Conservation (phyloP, 129 eudicot genomes). For the Calendula officinalis region DNA sequence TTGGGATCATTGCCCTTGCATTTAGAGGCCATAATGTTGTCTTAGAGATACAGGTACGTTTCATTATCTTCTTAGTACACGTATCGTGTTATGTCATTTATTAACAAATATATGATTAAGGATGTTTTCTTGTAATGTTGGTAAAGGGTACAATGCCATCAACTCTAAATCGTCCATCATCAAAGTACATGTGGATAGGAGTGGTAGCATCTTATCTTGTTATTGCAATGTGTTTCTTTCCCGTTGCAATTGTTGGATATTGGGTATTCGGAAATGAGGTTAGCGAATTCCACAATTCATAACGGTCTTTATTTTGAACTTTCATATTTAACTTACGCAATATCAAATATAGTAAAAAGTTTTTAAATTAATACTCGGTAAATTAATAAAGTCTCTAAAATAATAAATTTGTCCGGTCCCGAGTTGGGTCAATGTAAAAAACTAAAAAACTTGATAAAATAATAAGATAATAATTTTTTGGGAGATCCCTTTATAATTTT, state of each 20-base stretch:
- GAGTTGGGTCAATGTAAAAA: no score
- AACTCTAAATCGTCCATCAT: slow-evolving; percentile 34
- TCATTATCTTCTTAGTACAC: not conserved
- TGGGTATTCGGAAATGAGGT: slow-evolving; percentile 66
- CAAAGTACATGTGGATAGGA: slow-evolving; percentile 48
- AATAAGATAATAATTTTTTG: no score
- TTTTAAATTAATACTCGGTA: no score
- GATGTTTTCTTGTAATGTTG: not conserved
- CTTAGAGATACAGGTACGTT: slow-evolving; percentile 68
- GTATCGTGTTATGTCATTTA: not conserved
- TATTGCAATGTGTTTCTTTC: slow-evolving; percentile 53
- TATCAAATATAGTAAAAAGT: no score
- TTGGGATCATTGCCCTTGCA: slow-evolving; percentile 49
- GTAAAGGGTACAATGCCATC: slow-evolving; percentile 60
- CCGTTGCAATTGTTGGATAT: slow-evolving; percentile 65
- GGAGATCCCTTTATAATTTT: no score
- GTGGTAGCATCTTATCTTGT: slow-evolving; percentile 43
- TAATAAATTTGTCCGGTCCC: no score
- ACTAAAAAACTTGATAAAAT: no score
- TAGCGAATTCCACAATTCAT: not conserved
- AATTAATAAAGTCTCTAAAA: no score
- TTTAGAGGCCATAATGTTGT: slow-evolving; percentile 85
- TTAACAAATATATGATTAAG: not conserved
- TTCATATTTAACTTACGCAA: no score
- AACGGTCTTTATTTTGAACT: no score